Percentiles rank a stretch among this genome's conserved stretches.
phyloP scores from a whole-genome alignment of 2,329 filamentous ascomycete genomes.

The Phaeosphaeriaceae sp. region DNA sequence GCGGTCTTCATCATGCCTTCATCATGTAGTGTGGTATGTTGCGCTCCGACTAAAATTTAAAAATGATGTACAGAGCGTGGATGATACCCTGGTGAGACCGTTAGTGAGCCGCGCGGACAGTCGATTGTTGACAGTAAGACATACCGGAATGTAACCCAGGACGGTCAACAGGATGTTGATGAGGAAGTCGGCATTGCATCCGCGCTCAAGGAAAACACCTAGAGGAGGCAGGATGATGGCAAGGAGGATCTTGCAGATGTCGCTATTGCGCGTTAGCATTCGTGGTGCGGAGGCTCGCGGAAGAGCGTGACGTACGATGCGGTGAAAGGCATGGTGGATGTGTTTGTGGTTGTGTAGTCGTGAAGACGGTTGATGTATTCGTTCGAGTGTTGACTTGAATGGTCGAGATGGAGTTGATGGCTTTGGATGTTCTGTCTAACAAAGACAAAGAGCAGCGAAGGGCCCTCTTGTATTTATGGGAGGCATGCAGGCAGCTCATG shows the following conservation, averaged over 20 bases:
- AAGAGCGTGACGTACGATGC: slow-evolving; percentile 55
- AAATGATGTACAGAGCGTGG: slow-evolving; percentile 91
- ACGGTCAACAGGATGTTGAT: slow-evolving; percentile 89
- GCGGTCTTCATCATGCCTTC: slow-evolving; percentile 16
- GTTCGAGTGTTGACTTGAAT: slow-evolving; percentile 3
- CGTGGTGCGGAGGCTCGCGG: background rate
- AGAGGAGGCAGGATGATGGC: slow-evolving; percentile 89
- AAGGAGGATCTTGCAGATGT: slow-evolving; percentile 84
- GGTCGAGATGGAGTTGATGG: slow-evolving; percentile 6
- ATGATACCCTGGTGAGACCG: slow-evolving; percentile 67
- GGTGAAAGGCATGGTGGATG: slow-evolving; percentile 65
- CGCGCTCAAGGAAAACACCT: slow-evolving; percentile 93
- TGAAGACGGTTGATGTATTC: slow-evolving; percentile 2
- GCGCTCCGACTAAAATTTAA: slow-evolving; percentile 73
- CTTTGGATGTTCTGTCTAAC: slow-evolving; percentile 11
- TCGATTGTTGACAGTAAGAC: slow-evolving; percentile 11
- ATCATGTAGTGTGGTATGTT: slow-evolving; percentile 11
- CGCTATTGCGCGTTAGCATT: slow-evolving; percentile 56
- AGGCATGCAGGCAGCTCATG: slow-evolving; percentile 27
- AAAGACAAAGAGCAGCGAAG: slow-evolving; percentile 12
- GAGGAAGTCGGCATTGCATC: slow-evolving; percentile 83
- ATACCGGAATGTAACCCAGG: slow-evolving; percentile 65
- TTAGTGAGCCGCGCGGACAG: slow-evolving; percentile 15
- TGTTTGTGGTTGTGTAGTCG: slow-evolving; percentile 6
- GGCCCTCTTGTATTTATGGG: slow-evolving; percentile 32